Conservation (phyloP, 2,329 filamentous ascomycete genomes). For the Talaromyces sp. region DNA sequence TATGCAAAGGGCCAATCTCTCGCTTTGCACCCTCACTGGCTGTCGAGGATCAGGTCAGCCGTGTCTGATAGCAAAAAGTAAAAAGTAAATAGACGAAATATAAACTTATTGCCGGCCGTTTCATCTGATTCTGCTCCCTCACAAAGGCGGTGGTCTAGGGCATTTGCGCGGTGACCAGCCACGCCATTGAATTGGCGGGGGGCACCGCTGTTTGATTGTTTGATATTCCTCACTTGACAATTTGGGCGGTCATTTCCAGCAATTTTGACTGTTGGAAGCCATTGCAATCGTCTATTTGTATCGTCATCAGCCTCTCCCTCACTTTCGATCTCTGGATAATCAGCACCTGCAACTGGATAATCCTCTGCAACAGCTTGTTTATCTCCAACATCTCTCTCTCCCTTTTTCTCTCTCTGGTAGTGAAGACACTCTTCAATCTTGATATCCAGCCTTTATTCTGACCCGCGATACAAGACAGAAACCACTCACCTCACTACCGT, state of each 20-base stretch:
- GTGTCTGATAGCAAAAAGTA: neutral
- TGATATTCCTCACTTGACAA: neutral
- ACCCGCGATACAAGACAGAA: neutral
- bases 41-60: constrained; percentile 21
- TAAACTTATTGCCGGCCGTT: neutral
- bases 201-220: neutral
- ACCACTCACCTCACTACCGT: neutral
- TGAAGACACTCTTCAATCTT: neutral
- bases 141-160: neutral
- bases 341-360: too few species aligned
- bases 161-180: neutral
- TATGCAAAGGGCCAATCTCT: constrained; percentile 18
- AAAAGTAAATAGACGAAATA: neutral
- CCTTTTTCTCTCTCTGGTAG: neutral
- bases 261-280: neutral
- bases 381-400: neutral
- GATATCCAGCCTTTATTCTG: neutral
- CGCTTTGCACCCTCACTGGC: constrained; percentile 28
- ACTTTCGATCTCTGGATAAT: neutral
- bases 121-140: neutral
- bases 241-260: neutral
- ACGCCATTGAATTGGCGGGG: neutral
- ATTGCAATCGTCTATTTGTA: neutral
- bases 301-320: neutral
- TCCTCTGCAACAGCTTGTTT: neutral